Evolutionary conservation across 345 rosid genomes (phyloP).

Genomic region (Durio zibethinus): DNA sequence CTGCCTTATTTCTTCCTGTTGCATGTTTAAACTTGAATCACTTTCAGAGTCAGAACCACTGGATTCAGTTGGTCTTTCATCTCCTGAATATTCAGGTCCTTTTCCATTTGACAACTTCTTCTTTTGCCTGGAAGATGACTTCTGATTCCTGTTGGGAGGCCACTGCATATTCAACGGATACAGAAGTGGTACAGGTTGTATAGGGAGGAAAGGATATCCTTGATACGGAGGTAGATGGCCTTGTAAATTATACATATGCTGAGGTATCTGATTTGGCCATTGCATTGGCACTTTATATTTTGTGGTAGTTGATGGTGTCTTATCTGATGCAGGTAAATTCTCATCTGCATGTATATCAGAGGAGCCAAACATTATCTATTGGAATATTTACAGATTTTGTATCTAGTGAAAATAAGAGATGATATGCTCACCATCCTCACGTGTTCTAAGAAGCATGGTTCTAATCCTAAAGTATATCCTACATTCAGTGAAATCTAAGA

Average conservation of each 20-base stretch:
- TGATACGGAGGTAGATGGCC: conserved; percentile 59
- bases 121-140: conserved; percentile 29
- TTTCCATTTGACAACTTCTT: conserved; percentile 40
- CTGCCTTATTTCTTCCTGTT: conserved; percentile 40
- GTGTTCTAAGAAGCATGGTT: conserved; percentile 4
- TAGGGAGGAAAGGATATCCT: conserved; percentile 63
- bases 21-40: conserved; percentile 44
- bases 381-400: background rate
- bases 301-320: conserved; percentile 28
- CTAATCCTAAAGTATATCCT: background rate
- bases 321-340: conserved; percentile 32
- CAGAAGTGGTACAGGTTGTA: conserved; percentile 48
- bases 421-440: background rate
- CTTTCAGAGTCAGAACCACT: conserved; percentile 50
- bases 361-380: background rate
- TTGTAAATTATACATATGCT: conserved; percentile 49
- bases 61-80: conserved; percentile 43
- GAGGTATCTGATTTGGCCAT: conserved; percentile 76
- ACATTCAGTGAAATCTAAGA: background rate
- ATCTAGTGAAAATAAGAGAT: background rate
- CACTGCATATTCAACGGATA: conserved; percentile 49
- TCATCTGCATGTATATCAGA: conserved; percentile 44
- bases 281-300: conserved; percentile 52
- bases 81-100: conserved; percentile 40
- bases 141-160: conserved; percentile 31